Conservation (phyloP, 352 stramenopile genomes). For the Globisporangium irregulare region DNA sequence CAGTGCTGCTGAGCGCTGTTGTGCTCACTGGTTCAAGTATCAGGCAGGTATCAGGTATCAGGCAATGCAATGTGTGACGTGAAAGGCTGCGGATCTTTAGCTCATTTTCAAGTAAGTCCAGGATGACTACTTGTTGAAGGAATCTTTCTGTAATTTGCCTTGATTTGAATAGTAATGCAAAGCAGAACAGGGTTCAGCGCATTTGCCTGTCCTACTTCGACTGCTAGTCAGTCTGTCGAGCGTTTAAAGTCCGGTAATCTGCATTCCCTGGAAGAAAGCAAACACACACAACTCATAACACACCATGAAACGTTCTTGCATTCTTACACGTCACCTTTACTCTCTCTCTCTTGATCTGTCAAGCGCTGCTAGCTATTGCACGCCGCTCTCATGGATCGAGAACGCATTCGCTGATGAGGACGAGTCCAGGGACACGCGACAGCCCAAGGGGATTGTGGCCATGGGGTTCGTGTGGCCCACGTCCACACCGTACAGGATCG, state of each 20-base stretch:
- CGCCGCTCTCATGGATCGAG: slow-evolving; percentile 9
- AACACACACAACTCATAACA: not conserved
- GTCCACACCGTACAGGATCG: slow-evolving; percentile 61
- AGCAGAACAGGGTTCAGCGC: too few relatives aligned
- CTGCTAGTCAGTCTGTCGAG: too few relatives aligned
- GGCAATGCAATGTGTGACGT: too few relatives aligned
- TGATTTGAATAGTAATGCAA: too few relatives aligned
- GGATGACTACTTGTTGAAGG: too few relatives aligned
- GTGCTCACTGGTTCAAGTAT: too few relatives aligned
- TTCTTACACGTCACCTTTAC: not conserved
- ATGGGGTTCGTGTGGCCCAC: slow-evolving; percentile 59
- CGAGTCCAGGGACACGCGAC: slow-evolving; percentile 32
- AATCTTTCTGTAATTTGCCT: too few relatives aligned
- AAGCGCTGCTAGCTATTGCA: not conserved
- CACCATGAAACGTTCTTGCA: not conserved
- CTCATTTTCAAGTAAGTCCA: too few relatives aligned
- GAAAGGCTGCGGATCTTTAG: too few relatives aligned
- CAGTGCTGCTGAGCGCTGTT: not conserved
- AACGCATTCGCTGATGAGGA: slow-evolving; percentile 13
- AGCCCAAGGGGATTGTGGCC: slow-evolving; percentile 48
- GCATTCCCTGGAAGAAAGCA: not conserved
- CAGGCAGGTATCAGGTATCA: too few relatives aligned
- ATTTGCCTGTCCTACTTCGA: too few relatives aligned
- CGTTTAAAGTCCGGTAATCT: too few relatives aligned
- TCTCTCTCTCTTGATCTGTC: not conserved